Base-by-base conservation (phyloP, 2,329 filamentous ascomycete genomes). In the Cladophialophora exuberans region DNA sequence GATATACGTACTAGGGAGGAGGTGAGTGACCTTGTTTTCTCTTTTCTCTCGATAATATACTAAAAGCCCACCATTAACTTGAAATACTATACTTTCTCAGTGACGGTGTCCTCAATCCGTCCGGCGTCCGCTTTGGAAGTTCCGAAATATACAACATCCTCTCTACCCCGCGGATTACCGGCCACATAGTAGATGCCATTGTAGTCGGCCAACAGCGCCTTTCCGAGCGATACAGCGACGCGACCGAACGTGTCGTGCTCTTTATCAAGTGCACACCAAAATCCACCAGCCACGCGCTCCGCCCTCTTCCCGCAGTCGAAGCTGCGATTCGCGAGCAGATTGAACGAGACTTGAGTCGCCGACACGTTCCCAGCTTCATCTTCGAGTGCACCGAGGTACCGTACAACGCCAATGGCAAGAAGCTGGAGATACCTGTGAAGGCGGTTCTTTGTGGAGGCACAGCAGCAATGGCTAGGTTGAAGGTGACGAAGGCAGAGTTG, bases 51-150 rank as follows among this genome's bases (percentile, higher is more conserved):
- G 18, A 41, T 4, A 42, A 13, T n/a, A n/a, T n/a, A n/a, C n/a
- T n/a, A n/a, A n/a, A n/a, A n/a, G n/a, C n/a, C n/a, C 17, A 42
- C n/a, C 31, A 35, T 17, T 13, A 15, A 35, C 31, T 33, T 13
- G 13, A 41, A 13, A 11, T 33, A 18, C 44, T 18, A 6, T 6
- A 25, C 18, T 10, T 25, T 25, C 6, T 28, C 44, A 86, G 83
- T 3, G 57, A 64, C 44, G 59, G 56, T 17, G 57, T 58, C 10
- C 51, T 58, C 10, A 97, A 97, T 69, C 93, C 93, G 0, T 83
- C 87, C 0, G 93, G 93, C 1, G 90, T 97, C 20, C 80, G 93
- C 0, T 97, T 97, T 68, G 93, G 93, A 4, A 90, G 86, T 28
- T 91, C 92, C 0, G 93, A 97, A 76, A 96, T 97, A 17, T 97